Percentiles rank a stretch among this genome's conserved stretches.
Conservation (phyloP, 1,284 basidiomycete genomes). For the Trametes versicolor region DNA sequence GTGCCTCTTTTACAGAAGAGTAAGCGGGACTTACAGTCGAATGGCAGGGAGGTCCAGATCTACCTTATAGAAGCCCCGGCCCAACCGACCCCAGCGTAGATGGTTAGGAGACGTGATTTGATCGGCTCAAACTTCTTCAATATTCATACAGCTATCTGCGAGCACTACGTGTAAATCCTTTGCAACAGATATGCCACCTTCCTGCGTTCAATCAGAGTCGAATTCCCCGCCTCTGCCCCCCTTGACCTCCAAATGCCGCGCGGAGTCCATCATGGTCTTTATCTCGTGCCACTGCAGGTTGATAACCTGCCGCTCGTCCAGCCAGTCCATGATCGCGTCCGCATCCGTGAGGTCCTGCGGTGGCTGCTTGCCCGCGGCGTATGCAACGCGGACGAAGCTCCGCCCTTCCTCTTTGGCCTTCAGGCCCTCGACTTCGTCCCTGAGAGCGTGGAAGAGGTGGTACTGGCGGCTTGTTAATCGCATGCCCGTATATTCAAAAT, state of each 20-base stretch:
- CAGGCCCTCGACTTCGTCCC: constrained; percentile 64
- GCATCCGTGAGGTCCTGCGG: constrained; percentile 74
- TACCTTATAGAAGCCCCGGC: constrained; percentile 12
- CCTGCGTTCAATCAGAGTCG: constrained; percentile 21
- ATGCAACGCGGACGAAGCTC: constrained; percentile 66
- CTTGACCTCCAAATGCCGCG: constrained; percentile 66
- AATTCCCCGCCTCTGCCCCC: constrained; percentile 56
- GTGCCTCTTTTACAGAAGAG: constrained; percentile 23
- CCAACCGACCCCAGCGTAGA: constrained; percentile 3
- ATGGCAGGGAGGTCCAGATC: constrained; percentile 2
- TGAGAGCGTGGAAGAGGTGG: constrained; percentile 63
- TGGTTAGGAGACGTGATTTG: too few species aligned
- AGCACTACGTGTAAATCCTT: neutral
- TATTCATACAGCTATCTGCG: neutral
- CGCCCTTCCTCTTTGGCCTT: constrained; percentile 47
- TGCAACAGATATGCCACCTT: neutral
- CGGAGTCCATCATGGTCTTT: constrained; percentile 77
- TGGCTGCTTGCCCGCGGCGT: constrained; percentile 59
- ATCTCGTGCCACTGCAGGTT: constrained; percentile 73
- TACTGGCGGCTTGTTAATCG: constrained; percentile 50
- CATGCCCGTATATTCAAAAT: neutral
- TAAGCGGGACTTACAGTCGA: neutral
- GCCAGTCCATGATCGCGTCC: constrained; percentile 83
- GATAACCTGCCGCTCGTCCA: constrained; percentile 77
- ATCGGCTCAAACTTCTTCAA: too few species aligned